Evolutionary conservation across 139 green algal species (phyloP), one percentile per base, ranked within the genome.

Genomic region (Pleodorina starrii): DNA sequence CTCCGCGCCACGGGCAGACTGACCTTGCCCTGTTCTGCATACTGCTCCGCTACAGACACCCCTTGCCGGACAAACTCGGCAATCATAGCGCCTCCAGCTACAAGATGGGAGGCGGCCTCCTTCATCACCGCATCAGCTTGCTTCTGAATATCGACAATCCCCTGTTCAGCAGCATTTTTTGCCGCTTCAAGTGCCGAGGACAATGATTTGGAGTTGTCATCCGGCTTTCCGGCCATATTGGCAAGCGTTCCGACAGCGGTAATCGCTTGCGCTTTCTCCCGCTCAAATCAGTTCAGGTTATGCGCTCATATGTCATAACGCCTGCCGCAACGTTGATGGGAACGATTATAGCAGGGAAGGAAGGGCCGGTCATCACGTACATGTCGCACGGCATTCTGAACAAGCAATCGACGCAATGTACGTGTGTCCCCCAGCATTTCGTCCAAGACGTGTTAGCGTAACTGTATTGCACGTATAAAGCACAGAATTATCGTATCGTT

Each of bases 1-100:
- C 7, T 66, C 5, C 9, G 54, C 29, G 63, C 21, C 11, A 10
- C 48, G 5, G 11, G 10, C 29, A 42, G 19, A 57, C 60, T 46
- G 36, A 29, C 81, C 35, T 85, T 85, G 78, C 54, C 54, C 27
- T 85, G 44, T 10, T 48, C 77, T 17, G 50, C 77, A 36, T 51
- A 69, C 36, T 84, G 32, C 43, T 51, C 35, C 17, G 77, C 27
- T 11, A 71, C 77, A 71, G 35, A 32, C 10, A 50, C 32, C 19
- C 50, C 77, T 50, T 84, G 43, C 16, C 50, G 32, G 14, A 72
- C 77, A 16, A 17, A 50, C 7, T 48, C 77, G 32, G 36, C 50
- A 5, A 72, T 57, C 32, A 84, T 50, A 14, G 48, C 7, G 19
- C 77, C 77, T 5, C 48, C 77, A 23, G 77, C 32, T 36, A 84